These are phyloP conservation scores for Hyaloperonospora brassicae DNA, from an alignment of 352 stramenopile genomes.

Conservation along the genomic window DNA sequence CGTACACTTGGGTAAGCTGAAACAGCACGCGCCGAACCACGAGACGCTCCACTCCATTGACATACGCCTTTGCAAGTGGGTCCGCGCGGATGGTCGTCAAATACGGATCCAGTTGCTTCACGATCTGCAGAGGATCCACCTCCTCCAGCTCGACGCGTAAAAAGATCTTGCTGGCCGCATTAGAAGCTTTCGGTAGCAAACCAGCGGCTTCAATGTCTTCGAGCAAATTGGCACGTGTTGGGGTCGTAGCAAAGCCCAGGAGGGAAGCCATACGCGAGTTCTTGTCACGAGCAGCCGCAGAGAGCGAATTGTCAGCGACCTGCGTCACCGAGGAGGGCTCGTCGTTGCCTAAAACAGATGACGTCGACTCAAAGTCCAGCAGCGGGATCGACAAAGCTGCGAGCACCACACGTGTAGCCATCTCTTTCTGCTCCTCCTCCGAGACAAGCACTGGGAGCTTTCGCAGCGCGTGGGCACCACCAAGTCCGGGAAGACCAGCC, in stretches of 20 bases:
- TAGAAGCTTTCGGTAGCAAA: slow-evolving; percentile 52
- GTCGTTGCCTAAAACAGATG: slow-evolving; percentile 50
- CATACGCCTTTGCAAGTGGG: slow-evolving; percentile 44
- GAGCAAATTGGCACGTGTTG: slow-evolving; percentile 87
- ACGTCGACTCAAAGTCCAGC: slow-evolving; percentile 51
- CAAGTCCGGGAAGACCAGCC: slow-evolving; percentile 69
- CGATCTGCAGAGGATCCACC: slow-evolving; percentile 72
- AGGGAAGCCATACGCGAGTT: slow-evolving; percentile 91
- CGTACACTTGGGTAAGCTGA: slow-evolving; percentile 82
- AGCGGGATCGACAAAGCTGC: slow-evolving; percentile 91
- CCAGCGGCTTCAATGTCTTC: slow-evolving; percentile 80
- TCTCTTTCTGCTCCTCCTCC: slow-evolving; percentile 67
- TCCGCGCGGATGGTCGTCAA: slow-evolving; percentile 38
- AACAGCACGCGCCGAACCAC: slow-evolving; percentile 74
- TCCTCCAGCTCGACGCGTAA: slow-evolving; percentile 57
- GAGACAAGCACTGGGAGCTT: slow-evolving; percentile 45
- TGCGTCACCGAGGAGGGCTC: slow-evolving; percentile 50
- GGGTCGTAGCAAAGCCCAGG: slow-evolving; percentile 81
- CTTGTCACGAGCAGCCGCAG: slow-evolving; percentile 82
- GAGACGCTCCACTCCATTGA: slow-evolving; percentile 52
- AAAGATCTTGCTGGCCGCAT: slow-evolving; percentile 58
- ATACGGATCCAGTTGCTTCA: slow-evolving; percentile 58
- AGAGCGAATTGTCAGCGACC: slow-evolving; percentile 27
- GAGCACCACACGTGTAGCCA: slow-evolving; percentile 89
- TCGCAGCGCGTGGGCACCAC: slow-evolving; percentile 31